Conservation (phyloP, 2,329 filamentous ascomycete genomes). For the Talaromyces sp. region DNA sequence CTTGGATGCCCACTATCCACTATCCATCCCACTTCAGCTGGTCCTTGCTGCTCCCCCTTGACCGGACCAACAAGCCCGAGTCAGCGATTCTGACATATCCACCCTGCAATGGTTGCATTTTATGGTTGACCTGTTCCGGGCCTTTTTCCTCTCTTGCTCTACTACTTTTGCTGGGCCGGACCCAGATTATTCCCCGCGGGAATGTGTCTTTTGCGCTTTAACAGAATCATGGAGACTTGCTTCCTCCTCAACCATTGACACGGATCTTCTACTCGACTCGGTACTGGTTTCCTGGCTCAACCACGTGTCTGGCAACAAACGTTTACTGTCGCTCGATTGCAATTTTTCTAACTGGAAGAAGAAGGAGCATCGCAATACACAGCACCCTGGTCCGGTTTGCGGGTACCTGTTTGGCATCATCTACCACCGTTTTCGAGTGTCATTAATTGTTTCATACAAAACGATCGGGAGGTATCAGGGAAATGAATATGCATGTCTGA, state of each 20-base stretch:
- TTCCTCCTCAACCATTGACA: background rate
- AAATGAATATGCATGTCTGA: background rate
- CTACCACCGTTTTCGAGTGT: background rate
- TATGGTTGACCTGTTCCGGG: background rate
- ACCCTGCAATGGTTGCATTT: background rate
- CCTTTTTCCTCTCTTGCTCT: background rate
- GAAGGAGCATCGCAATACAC: background rate
- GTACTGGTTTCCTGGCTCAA: background rate
- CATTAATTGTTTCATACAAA: background rate
- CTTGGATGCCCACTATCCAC: background rate
- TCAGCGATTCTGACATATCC: background rate
- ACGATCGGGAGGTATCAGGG: background rate
- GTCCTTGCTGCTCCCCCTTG: background rate
- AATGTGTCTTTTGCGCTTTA: background rate
- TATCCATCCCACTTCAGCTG: background rate
- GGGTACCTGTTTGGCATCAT: background rate
- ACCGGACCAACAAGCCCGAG: background rate
- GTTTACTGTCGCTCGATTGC: background rate
- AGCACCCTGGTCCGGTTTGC: background rate
- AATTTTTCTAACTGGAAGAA: background rate
- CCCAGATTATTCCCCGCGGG: background rate
- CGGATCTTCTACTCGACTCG: background rate
- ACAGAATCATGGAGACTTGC: background rate
- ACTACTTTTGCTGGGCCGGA: background rate
- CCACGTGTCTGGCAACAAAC: background rate